These are phyloP conservation scores for Coffea canephora DNA, from an alignment of 257 asterid genomes.

Conservation along the genomic window DNA sequence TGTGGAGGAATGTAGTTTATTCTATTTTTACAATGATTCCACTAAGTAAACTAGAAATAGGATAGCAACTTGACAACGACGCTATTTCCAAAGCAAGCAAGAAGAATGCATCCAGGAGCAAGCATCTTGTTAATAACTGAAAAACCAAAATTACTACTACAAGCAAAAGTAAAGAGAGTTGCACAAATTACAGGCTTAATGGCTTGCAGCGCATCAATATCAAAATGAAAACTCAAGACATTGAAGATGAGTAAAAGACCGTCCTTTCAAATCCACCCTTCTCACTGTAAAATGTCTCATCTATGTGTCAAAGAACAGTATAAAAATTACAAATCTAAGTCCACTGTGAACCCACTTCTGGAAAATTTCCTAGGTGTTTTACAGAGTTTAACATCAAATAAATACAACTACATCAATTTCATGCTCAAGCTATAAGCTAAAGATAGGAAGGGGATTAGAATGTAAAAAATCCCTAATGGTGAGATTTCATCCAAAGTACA, in stretches of 20 bases:
- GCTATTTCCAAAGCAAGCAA: no score
- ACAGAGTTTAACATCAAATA: slow-evolving; percentile 4
- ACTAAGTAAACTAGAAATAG: no score
- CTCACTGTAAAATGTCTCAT: not conserved
- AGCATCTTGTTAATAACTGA: no score
- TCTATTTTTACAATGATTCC: no score
- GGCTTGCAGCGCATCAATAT: not conserved
- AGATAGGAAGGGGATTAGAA: not conserved
- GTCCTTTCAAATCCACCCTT: not conserved
- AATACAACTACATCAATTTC: slow-evolving; percentile 7
- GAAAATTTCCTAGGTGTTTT: not conserved
- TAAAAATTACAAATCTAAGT: not conserved
- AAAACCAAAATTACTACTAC: not conserved
- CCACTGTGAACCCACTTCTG: not conserved
- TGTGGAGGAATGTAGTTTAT: no score
- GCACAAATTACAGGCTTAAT: not conserved
- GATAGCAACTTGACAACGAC: no score
- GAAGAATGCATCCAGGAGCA: no score
- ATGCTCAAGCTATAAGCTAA: slow-evolving; percentile 4
- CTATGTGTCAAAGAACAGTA: not conserved
- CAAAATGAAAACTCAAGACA: not conserved
- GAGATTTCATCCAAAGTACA: slow-evolving; percentile 8
- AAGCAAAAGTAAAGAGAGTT: not conserved
- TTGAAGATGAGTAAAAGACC: not conserved
- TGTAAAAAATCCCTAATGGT: slow-evolving; percentile 10